Base-by-base conservation (phyloP, 768 basidiomycete species). In the Hericium coralloides region DNA sequence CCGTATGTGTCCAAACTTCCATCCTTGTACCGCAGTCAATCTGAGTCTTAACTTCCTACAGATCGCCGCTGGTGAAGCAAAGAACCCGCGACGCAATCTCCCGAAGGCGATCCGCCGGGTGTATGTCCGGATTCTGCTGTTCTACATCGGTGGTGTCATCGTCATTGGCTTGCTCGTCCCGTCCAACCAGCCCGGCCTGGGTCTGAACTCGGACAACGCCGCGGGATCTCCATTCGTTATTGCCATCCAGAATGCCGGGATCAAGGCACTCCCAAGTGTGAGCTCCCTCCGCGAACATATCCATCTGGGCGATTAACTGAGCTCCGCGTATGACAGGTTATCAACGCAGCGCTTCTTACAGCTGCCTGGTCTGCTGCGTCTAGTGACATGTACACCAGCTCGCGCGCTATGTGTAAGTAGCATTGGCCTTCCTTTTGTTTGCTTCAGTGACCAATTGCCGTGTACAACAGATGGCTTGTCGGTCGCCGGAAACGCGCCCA, bases 321-420 rank as follows among this genome's bases (percentile, higher is more conserved):
- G 31, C 5, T 7, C 26, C n/a, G 4, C 18, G 20, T 6, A 14
- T n/a, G 17, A 6, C 41, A 67, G 66, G 59, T 70, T 36, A 70
- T 68, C 58, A 70, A 70, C 43, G 69, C 67, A 0, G 63, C 61
- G 25, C 57, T 66, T 15, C 58, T 69, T 43, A 66, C 69, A 38
- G 90, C 92, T 2, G 92, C 94, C 3, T 93, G 89, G 86, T 95
- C 92, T 22, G 93, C 94, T 38, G 91, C 89, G 3, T 86, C 85
- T n/a, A 88, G 87, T 67, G 92, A 95, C 67, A 69, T 97, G 51
- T 95, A 92, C 72, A 94, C 91, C 3, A 85, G 86, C 47, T 93
- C 92, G 17, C 84, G 89, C 55, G 89, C 87, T 0, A 77, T 98
- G 12, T 95, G 88, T 89, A 60, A 64, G 85, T 74, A 38, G 45